phyloP scores from a whole-genome alignment of 1,284 basidiomycete species.

The Papiliotrema flavescens region DNA sequence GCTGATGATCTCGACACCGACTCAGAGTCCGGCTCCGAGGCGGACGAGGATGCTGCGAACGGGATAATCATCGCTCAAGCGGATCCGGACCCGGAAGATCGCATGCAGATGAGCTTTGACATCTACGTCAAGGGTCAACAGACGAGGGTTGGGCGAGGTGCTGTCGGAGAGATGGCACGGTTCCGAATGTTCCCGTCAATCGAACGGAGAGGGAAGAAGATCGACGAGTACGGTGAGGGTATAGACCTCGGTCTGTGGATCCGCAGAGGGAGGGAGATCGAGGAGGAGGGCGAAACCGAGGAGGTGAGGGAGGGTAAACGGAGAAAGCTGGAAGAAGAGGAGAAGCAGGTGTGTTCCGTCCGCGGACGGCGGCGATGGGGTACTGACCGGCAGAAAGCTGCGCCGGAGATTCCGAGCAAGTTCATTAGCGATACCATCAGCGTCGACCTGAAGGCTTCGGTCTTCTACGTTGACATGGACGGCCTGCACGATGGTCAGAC shows the following conservation, averaged over 20 bases:
- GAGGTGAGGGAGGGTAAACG: conserved; percentile 71
- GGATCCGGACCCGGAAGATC: conserved; percentile 31
- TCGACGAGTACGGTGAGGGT: conserved; percentile 94
- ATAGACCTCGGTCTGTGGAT: conserved; percentile 93
- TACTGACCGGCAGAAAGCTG: conserved; percentile 55
- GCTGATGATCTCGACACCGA: conserved; percentile 62
- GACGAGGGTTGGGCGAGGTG: conserved; percentile 57
- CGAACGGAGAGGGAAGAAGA: conserved; percentile 80
- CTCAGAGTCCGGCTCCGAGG: conserved; percentile 62
- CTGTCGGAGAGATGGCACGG: conserved; percentile 50
- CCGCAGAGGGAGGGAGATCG: conserved; percentile 78
- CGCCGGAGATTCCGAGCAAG: conserved; percentile 85
- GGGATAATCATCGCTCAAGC: conserved; percentile 54
- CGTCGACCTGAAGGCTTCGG: conserved; percentile 74
- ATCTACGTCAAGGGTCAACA: conserved; percentile 95
- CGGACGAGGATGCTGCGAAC: conserved; percentile 55
- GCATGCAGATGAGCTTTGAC: conserved; percentile 70
- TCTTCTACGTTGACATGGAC: conserved; percentile 92
- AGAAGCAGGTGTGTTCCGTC: conserved; percentile 60
- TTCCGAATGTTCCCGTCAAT: conserved; percentile 98
- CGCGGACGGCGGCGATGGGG: neutral
- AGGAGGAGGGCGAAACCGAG: conserved; percentile 79
- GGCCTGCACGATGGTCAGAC: conserved; percentile 94
- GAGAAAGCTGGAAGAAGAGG: conserved; percentile 69
- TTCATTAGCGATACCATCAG: conserved; percentile 72